A percentile compares a stretch with the other conserved stretches of the same genome.
phyloP scores from a whole-genome alignment of 257 asterid genomes.

The Ballota nigra region DNA sequence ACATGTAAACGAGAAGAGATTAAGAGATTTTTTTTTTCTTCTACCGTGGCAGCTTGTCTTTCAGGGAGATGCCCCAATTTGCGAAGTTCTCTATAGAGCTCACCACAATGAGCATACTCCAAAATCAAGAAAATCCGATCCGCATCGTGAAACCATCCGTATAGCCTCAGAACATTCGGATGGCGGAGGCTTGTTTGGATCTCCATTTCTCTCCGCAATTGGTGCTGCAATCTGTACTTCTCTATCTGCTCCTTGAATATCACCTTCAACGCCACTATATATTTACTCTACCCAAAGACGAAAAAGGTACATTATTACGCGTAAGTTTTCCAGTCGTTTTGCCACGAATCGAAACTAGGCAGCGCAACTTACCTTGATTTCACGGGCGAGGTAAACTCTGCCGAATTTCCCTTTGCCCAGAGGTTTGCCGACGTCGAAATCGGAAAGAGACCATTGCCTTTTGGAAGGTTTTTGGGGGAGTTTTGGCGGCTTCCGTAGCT shows the following conservation, averaged over 20 bases:
- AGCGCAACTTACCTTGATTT: constrained; percentile 49
- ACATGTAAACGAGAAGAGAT: background rate
- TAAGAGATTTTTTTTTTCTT: constrained; percentile 15
- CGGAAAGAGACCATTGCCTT: constrained; percentile 60
- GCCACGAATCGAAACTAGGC: background rate
- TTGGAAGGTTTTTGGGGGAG: constrained; percentile 23
- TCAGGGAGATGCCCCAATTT: constrained; percentile 60
- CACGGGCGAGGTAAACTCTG: constrained; percentile 94
- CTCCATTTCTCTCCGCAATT: constrained; percentile 88
- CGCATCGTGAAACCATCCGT: constrained; percentile 91
- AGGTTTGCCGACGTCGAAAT: constrained; percentile 94
- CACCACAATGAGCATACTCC: constrained; percentile 92
- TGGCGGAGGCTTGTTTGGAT: constrained; percentile 74
- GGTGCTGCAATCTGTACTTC: constrained; percentile 72
- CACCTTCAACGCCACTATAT: constrained; percentile 83
- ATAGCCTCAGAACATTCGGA: constrained; percentile 73
- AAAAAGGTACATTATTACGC: background rate
- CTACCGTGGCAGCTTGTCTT: constrained; percentile 79
- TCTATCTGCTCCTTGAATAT: constrained; percentile 84
- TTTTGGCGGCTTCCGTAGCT: constrained; percentile 45
- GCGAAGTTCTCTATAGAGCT: constrained; percentile 73
- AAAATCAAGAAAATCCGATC: constrained; percentile 73
- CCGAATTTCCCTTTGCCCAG: constrained; percentile 94
- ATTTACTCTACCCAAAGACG: constrained; percentile 44
- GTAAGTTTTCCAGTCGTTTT: background rate